A percentile compares a stretch with the other conserved stretches of the same genome.
phyloP scores from a whole-genome alignment of 495 filamentous ascomycete genomes.

The Glonium stellatum region DNA sequence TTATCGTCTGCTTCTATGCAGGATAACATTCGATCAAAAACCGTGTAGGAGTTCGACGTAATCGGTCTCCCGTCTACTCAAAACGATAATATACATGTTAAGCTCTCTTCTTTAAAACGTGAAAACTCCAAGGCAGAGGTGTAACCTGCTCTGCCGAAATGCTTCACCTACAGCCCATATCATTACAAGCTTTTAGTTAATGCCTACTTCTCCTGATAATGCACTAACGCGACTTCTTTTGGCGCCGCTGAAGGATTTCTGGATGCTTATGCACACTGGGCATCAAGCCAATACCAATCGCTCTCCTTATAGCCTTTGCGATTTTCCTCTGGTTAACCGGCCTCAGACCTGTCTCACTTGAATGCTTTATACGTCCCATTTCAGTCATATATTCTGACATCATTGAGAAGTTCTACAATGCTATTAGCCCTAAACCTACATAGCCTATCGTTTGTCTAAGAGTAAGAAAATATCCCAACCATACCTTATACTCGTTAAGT shows the following conservation, averaged over 20 bases:
- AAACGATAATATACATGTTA: too few relatives aligned
- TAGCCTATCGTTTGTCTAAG: constrained; percentile 6
- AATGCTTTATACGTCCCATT: constrained; percentile 77
- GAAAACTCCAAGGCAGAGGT: too few relatives aligned
- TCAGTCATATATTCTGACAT: constrained; percentile 82
- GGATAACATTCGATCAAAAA: too few relatives aligned
- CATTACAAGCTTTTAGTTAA: too few relatives aligned
- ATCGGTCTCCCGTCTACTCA: too few relatives aligned
- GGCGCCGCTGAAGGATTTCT: constrained; percentile 53
- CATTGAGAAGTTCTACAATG: constrained; percentile 78
- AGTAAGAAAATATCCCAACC: constrained; percentile 23
- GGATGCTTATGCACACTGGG: constrained; percentile 89
- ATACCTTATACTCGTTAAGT: constrained; percentile 74
- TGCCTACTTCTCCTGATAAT: too few relatives aligned
- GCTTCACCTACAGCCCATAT: too few relatives aligned
- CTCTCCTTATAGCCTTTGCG: constrained; percentile 82
- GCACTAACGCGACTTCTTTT: too few relatives aligned
- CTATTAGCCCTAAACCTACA: not conserved
- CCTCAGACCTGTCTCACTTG: constrained; percentile 66
- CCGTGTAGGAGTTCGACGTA: too few relatives aligned
- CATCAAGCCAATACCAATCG: constrained; percentile 84
- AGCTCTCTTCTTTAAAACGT: too few relatives aligned
- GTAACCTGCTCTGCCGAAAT: too few relatives aligned
- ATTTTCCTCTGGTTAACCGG: constrained; percentile 87
- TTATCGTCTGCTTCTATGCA: too few relatives aligned